Percentiles rank a stretch among this genome's conserved stretches.
Conservation (phyloP, 768 basidiomycete genomes). For the Termitomyces sp. region DNA sequence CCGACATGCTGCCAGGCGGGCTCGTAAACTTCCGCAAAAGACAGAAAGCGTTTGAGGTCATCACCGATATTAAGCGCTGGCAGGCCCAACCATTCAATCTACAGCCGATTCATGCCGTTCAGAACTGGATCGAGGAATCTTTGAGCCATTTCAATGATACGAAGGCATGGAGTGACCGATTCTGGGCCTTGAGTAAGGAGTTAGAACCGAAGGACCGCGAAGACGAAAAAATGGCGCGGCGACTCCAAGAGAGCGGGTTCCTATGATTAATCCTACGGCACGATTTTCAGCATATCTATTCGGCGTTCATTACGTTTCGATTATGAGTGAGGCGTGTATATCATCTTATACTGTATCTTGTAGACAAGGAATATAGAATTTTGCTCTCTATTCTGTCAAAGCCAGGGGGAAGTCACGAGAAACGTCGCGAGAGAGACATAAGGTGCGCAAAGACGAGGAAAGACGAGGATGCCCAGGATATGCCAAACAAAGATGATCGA, state of each 20-base stretch:
- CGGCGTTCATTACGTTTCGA: too few relatives aligned
- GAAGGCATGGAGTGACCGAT: constrained; percentile 63
- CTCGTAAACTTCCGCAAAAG: constrained; percentile 96
- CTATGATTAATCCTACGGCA: constrained; percentile 68
- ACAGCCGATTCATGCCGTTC: constrained; percentile 55
- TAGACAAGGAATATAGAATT: too few relatives aligned
- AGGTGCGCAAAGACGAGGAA: too few relatives aligned
- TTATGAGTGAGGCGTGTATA: too few relatives aligned
- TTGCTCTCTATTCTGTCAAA: too few relatives aligned
- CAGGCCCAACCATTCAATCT: constrained; percentile 90
- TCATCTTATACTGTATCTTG: too few relatives aligned
- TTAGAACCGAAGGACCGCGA: constrained; percentile 92
- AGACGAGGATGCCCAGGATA: too few relatives aligned
- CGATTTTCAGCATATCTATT: not conserved
- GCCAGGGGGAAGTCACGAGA: too few relatives aligned
- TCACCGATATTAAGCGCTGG: constrained; percentile 94
- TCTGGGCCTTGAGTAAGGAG: constrained; percentile 81
- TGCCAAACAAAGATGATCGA: too few relatives aligned
- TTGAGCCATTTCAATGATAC: constrained; percentile 66
- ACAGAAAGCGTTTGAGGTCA: constrained; percentile 89
- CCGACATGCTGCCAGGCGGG: constrained; percentile 72
- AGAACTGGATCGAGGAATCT: constrained; percentile 72
- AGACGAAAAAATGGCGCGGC: constrained; percentile 92
- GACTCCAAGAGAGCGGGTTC: constrained; percentile 54
- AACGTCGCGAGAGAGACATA: too few relatives aligned